phyloP scores from a whole-genome alignment of 495 filamentous ascomycete species.

The Durotheca rogersii region DNA sequence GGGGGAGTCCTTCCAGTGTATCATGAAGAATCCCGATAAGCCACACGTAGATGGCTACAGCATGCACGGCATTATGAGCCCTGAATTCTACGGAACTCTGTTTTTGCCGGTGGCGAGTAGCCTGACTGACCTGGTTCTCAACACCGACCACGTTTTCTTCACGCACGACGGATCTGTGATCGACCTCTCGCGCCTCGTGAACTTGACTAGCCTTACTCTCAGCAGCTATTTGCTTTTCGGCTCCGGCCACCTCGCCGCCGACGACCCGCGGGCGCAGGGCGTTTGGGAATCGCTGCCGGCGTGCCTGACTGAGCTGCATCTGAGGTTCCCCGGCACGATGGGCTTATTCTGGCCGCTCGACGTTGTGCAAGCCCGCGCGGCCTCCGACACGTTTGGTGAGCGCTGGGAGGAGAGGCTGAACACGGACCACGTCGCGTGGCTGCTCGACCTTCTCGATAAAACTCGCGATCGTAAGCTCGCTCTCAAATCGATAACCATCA shows the following conservation, averaged over 20 bases:
- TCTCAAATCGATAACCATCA: not conserved
- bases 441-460: slow-evolving; percentile 3
- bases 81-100: slow-evolving; percentile 3
- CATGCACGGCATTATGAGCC: not conserved
- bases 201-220: not conserved
- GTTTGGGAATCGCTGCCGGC: slow-evolving; percentile 6
- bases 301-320: not conserved
- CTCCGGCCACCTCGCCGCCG: not conserved
- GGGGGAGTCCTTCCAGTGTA: not conserved
- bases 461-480: not conserved
- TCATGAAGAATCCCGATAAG: not conserved
- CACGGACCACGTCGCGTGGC: slow-evolving; percentile 1
- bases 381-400: not conserved
- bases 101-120: not conserved
- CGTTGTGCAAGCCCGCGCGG: not conserved
- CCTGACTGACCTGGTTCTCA: not conserved
- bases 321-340: not conserved
- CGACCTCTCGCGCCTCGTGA: slow-evolving; percentile 7
- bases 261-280: not conserved
- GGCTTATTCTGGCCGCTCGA: slow-evolving; percentile 12
- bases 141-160: not conserved
- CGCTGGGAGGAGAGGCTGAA: not conserved
- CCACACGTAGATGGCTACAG: not conserved
- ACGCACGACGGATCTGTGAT: slow-evolving; percentile 10
- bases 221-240: slow-evolving; percentile 7